Evolutionary conservation across 1,284 basidiomycete genomes (phyloP).

Genomic region (Papiliotrema laurentii): DNA sequence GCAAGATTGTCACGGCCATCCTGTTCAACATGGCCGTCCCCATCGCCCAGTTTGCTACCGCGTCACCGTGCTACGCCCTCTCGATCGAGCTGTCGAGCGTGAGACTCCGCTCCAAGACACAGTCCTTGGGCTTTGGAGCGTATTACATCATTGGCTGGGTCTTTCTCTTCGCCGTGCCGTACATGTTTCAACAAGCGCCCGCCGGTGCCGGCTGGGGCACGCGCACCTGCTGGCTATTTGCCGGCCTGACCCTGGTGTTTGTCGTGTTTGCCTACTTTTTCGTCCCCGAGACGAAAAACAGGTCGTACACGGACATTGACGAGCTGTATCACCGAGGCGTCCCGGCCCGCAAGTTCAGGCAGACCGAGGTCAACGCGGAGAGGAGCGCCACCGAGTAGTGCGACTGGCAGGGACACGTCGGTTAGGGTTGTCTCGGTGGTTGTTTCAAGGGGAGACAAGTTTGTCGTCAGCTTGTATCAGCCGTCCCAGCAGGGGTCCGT

Average conservation of each 20-base stretch:
- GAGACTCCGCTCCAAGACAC: slow-evolving; percentile 49
- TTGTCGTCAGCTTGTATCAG: no score
- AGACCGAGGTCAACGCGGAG: slow-evolving; percentile 5
- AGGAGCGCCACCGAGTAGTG: no score
- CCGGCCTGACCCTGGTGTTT: slow-evolving; percentile 1
- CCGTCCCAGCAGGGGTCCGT: no score
- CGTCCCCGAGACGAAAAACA: slow-evolving; percentile 24
- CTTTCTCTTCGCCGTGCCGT: slow-evolving; percentile 26
- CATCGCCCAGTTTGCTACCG: slow-evolving; percentile 4
- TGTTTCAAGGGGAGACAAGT: no score
- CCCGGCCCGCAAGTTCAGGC: slow-evolving; percentile 15
- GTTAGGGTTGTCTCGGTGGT: no score
- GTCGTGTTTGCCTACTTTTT: slow-evolving; percentile 13
- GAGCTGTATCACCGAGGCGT: slow-evolving; percentile 14
- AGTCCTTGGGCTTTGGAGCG: slow-evolving; percentile 40
- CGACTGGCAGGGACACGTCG: no score
- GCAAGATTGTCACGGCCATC: slow-evolving; percentile 7
- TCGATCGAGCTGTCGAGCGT: slow-evolving; percentile 43
- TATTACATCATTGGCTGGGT: slow-evolving; percentile 18
- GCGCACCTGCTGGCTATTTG: slow-evolving; percentile 1
- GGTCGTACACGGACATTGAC: slow-evolving; percentile 24
- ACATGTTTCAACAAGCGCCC: slow-evolving; percentile 3
- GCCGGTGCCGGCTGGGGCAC: slow-evolving; percentile 1
- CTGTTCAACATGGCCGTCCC: slow-evolving; percentile 17
- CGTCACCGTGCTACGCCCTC: slow-evolving; percentile 10